Base-by-base conservation (phyloP, 148 eudicot genomes). In the Dianthus caryophyllus region DNA sequence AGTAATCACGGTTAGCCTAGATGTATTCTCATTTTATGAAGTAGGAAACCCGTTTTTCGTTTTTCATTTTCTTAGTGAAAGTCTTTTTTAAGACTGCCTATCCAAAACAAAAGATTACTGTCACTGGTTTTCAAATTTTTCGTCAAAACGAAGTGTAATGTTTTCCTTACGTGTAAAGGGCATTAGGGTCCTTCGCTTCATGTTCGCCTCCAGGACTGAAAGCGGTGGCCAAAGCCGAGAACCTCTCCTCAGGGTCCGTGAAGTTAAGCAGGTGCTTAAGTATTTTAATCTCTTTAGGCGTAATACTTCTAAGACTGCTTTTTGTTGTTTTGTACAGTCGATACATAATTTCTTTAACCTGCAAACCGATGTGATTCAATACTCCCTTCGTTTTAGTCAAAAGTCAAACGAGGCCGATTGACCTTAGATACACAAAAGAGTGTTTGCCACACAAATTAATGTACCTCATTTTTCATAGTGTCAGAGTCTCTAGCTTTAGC, bases 311-410 rank as follows among this genome's bases (percentile, higher is more conserved):
- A 18, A 90, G 72, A 76, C 97, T 94, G 71, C 84, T 86, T 76
- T 94, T 91, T 43, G 96, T 84, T 64, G 99, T 84, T 79, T 85
- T 88, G 83, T 94, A 94, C 60, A 94, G 51, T 18, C 75, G 76
- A 70, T 94, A 76, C 99, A 94, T 94, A 30, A 94, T 94, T 52
- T 86, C 97, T 71, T 90, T 94, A 53, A 84, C 97, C 99, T 94
- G 81, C 71, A 82, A 62, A 41, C 44, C 44, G 12, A 13, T 41
- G 6, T 41, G 44, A 41, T 9, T 41, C 44, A n/a, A n/a, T n/a
- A n/a, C n/a, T n/a, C n/a, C n/a, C n/a, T n/a, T n/a, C n/a, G n/a
- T n/a, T 41, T 41, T 41, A 13, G 10, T 41, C 6, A 41, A 41
- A 41, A 9, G 44, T 41, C 44, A 41, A 41, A 41, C 10, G 44